Percentiles rank a stretch among this genome's conserved stretches.
phyloP scores from a whole-genome alignment of 2,329 filamentous ascomycete species.

The Mariannaea sp. region DNA sequence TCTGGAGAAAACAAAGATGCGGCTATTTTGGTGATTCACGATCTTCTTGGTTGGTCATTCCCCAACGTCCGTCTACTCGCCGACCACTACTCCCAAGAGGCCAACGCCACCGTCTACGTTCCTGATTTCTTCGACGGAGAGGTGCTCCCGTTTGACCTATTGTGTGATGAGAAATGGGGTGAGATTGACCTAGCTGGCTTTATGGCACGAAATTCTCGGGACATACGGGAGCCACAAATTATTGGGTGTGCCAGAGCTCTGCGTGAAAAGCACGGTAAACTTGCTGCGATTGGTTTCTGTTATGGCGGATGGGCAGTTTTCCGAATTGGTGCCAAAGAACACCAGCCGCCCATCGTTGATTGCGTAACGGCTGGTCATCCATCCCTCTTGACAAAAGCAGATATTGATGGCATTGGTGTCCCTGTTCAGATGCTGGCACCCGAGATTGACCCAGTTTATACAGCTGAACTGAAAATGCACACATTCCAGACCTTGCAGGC shows the following conservation, averaged over 20 bases:
- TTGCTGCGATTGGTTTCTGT: slow-evolving; percentile 55
- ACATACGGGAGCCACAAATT: slow-evolving; percentile 48
- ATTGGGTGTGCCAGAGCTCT: slow-evolving; percentile 44
- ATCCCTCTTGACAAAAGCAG: slow-evolving; percentile 47
- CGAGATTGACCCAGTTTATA: slow-evolving; percentile 49
- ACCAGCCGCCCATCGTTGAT: slow-evolving; percentile 48
- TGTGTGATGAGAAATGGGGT: slow-evolving; percentile 36
- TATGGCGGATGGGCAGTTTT: slow-evolving; percentile 58
- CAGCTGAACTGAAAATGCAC: slow-evolving; percentile 49
- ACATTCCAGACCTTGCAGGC: slow-evolving; percentile 44
- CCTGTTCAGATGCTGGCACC: slow-evolving; percentile 59
- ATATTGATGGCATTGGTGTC: slow-evolving; percentile 52
- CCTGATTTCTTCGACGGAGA: slow-evolving; percentile 45
- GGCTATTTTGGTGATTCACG: slow-evolving; percentile 46
- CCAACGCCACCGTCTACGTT: slow-evolving; percentile 52
- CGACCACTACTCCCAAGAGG: slow-evolving; percentile 52
- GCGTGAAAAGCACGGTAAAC: slow-evolving; percentile 39
- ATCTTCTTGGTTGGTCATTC: slow-evolving; percentile 51
- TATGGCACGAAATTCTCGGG: slow-evolving; percentile 43
- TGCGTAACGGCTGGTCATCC: slow-evolving; percentile 53
- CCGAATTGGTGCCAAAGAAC: slow-evolving; percentile 48
- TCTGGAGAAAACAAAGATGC: slow-evolving; percentile 41
- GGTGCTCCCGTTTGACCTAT: slow-evolving; percentile 36
- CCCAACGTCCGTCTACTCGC: slow-evolving; percentile 51
- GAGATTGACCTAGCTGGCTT: slow-evolving; percentile 48